A percentile compares a stretch with the other conserved stretches of the same genome.
Evolutionary conservation across 2,329 filamentous ascomycete genomes (phyloP).

Genomic region (Myrmaecium sp.): DNA sequence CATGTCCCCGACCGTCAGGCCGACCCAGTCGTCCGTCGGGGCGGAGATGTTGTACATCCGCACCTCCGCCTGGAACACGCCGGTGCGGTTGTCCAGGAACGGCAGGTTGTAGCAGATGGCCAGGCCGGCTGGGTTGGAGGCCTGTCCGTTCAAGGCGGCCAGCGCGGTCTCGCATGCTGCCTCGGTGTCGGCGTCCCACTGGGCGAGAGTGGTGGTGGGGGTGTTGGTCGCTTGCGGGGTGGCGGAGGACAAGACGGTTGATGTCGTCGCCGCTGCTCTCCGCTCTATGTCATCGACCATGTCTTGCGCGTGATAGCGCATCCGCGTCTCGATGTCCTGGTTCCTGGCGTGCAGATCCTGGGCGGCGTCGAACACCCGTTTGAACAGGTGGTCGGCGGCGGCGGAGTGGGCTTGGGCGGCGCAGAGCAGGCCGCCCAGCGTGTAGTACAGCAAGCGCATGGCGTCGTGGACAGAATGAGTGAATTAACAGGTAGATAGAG

Average conservation of each 20-base stretch:
- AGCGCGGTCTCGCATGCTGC: slow-evolving; percentile 44
- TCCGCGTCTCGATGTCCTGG: slow-evolving; percentile 15
- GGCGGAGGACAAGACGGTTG: slow-evolving; percentile 12
- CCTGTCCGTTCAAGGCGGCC: slow-evolving; percentile 32
- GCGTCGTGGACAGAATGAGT: no score
- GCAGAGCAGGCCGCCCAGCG: slow-evolving; percentile 15
- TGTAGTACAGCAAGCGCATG: slow-evolving; percentile 16
- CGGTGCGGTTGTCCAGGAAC: slow-evolving; percentile 47
- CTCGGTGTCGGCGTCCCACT: slow-evolving; percentile 22
- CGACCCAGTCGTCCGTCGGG: slow-evolving; percentile 32
- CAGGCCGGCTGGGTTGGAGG: slow-evolving; percentile 58
- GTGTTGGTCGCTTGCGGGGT: slow-evolving; percentile 10
- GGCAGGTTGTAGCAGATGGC: slow-evolving; percentile 73
- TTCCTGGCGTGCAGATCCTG: slow-evolving; percentile 6
- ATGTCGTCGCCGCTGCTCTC: no score
- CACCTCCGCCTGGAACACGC: slow-evolving; percentile 61
- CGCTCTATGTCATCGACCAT: slow-evolving; percentile 17
- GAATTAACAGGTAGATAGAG: no score
- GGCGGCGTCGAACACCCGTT: slow-evolving; percentile 6
- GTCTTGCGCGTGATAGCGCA: slow-evolving; percentile 15
- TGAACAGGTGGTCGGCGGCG: neutral
- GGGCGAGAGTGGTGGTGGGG: slow-evolving; percentile 6
- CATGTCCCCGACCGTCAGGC: slow-evolving; percentile 21
- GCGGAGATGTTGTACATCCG: slow-evolving; percentile 53
- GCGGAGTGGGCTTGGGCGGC: slow-evolving; percentile 9